Conservation (phyloP, 179 eudicot genomes). For the Silene coronaria region DNA sequence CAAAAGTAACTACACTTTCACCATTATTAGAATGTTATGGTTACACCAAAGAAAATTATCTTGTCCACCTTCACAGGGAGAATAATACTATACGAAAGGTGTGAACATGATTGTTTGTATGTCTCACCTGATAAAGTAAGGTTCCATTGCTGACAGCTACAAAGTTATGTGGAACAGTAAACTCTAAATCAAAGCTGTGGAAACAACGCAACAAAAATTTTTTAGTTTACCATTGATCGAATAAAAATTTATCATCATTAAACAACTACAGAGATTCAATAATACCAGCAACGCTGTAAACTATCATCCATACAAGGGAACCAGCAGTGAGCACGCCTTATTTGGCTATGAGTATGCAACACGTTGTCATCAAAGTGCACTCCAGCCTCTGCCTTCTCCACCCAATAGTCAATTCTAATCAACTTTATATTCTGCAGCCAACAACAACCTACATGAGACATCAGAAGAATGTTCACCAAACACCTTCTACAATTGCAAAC, state of each 20-base stretch:
- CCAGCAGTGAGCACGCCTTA: constrained; percentile 98
- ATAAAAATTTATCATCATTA: constrained; percentile 14
- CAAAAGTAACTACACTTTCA: background rate
- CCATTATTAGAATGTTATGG: background rate
- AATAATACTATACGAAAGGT: background rate
- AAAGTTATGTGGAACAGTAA: constrained; percentile 78
- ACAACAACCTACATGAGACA: constrained; percentile 77
- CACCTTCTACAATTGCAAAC: constrained; percentile 14
- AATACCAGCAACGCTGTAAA: constrained; percentile 88
- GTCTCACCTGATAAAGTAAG: constrained; percentile 82
- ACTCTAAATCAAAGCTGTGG: constrained; percentile 83
- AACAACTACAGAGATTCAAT: constrained; percentile 19
- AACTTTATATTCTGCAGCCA: constrained; percentile 89
- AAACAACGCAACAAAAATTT: constrained; percentile 14
- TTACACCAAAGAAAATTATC: background rate
- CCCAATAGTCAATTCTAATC: constrained; percentile 92
- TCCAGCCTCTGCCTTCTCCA: constrained; percentile 91
- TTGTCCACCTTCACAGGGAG: background rate
- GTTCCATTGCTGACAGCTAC: constrained; percentile 91
- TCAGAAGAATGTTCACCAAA: constrained; percentile 37
- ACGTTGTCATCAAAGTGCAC: constrained; percentile 72
- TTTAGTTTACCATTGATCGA: constrained; percentile 4
- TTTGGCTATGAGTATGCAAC: constrained; percentile 86
- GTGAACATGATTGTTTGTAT: background rate
- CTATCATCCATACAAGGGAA: constrained; percentile 93